Base-by-base conservation (phyloP, 371 early-diverging fungal species). In the Circinella umbellata region DNA sequence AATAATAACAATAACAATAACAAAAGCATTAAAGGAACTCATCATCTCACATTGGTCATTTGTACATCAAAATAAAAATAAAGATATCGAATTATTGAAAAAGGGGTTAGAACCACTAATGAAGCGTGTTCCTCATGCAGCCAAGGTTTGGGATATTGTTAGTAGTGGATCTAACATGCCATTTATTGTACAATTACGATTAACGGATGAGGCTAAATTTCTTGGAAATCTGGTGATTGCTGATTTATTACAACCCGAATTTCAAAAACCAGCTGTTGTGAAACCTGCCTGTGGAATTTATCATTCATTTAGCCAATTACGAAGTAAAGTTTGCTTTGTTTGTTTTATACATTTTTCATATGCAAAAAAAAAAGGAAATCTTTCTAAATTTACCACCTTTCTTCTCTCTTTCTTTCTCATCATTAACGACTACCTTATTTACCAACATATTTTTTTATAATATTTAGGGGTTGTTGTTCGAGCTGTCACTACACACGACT, bases 141-240 rank as follows among this genome's bases (percentile, higher is more conserved):
- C 48, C 38, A 46, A 1, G 27, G 49, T 72, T 20, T 72, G 73
- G 73, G 57, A 59, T 14, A 68, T 59, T 34, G 36, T 72, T 47
- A 64, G 47, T 10, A 17, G 48, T 17, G 60, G 64, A 8, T 27
- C 61, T 1, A 20, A 18, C n/a, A 38, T 65, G 9, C 68, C 64
- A 14, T 72, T 61, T 61, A 57, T 69, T 36, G 7, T 70, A 3
- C 53, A 65, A 7, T n/a, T 72, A 17, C 64, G 68, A 5, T 61
- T 72, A 46, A 68, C 68, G 15, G 73, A 72, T 18, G 68, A 68
- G 17, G 63, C 69, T 3, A 51, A 65, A 46, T 61, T 72, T 14
- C 49, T 72, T 20, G 69, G 73, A 1, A 61, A 51, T 18, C 13
- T 72, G 15, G 17, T 68, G 20, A 62, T 72, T 68, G 69, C 27